These are phyloP conservation scores for Leucocoprinus birnbaumii DNA, from an alignment of 768 basidiomycete genomes.

Conservation along the genomic window DNA sequence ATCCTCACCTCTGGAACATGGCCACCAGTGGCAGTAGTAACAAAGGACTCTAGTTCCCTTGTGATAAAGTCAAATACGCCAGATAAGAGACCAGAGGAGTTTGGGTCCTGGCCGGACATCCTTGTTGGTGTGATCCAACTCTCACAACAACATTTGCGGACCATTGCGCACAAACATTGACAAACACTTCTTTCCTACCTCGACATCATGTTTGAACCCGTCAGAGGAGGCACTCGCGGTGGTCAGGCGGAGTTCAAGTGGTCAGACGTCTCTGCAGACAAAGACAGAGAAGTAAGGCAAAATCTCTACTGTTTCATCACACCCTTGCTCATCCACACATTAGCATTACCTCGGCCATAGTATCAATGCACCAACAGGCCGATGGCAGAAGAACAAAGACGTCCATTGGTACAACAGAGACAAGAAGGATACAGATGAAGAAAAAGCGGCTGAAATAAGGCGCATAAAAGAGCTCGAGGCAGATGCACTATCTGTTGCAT, in stretches of 20 bases:
- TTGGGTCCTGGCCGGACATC: slow-evolving; percentile 9
- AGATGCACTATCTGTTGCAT: slow-evolving; percentile 78
- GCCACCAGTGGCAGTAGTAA: slow-evolving; percentile 58
- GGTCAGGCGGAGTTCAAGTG: slow-evolving; percentile 91
- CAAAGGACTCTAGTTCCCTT: slow-evolving; percentile 68
- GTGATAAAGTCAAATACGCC: slow-evolving; percentile 70
- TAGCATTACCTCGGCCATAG: slow-evolving; percentile 95
- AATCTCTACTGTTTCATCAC: slow-evolving; percentile 11
- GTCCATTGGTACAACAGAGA: slow-evolving; percentile 94
- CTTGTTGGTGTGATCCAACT: background rate
- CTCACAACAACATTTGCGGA: background rate
- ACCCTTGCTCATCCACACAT: slow-evolving; percentile 6
- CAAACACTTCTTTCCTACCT: background rate
- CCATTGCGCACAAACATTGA: slow-evolving; percentile 2
- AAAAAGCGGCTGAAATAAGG: slow-evolving; percentile 70
- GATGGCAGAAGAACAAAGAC: slow-evolving; percentile 98
- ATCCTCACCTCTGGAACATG: background rate
- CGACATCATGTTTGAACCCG: slow-evolving; percentile 72
- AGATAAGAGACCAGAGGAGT: slow-evolving; percentile 45
- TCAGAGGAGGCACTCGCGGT: slow-evolving; percentile 88
- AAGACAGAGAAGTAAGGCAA: slow-evolving; percentile 81
- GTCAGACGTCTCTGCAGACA: slow-evolving; percentile 88
- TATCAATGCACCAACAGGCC: slow-evolving; percentile 90
- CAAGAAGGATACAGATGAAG: slow-evolving; percentile 32
- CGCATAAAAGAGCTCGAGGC: slow-evolving; percentile 86